Evolutionary conservation across 2,329 filamentous ascomycete genomes (phyloP).

Genomic region (Fusarium sororula): DNA sequence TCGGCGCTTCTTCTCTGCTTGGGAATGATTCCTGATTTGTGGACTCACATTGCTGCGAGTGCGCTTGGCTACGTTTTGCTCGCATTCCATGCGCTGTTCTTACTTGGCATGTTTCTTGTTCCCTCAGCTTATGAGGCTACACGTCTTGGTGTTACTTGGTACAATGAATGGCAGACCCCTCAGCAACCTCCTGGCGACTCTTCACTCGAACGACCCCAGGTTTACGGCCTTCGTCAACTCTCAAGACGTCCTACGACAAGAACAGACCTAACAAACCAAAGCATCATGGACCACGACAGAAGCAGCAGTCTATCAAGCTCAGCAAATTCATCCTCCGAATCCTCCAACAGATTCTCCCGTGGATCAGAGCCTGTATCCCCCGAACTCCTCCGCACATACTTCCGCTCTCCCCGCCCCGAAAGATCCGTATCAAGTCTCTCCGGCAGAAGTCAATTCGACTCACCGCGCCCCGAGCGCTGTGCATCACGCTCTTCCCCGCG

Average conservation of each 20-base stretch:
- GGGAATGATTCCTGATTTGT: constrained; percentile 67
- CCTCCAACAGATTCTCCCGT: constrained; percentile 2
- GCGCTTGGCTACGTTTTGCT: constrained; percentile 77
- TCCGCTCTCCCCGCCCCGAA: constrained; percentile 30
- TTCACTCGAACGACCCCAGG: constrained; percentile 22
- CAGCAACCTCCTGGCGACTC: neutral
- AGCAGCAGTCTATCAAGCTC: constrained; percentile 1
- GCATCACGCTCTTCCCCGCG: neutral
- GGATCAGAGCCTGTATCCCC: constrained; percentile 9
- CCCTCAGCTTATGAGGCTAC: constrained; percentile 21
- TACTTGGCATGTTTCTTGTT: constrained; percentile 30
- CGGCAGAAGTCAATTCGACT: constrained; percentile 6
- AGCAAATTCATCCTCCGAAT: neutral
- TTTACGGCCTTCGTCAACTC: constrained; percentile 43
- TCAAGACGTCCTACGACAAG: constrained; percentile 35
- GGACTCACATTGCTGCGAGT: constrained; percentile 67
- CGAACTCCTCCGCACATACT: constrained; percentile 29
- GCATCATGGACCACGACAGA: neutral
- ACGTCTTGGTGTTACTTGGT: neutral
- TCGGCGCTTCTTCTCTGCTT: constrained; percentile 44
- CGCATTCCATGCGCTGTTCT: constrained; percentile 69
- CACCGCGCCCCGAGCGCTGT: neutral
- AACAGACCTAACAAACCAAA: constrained; percentile 24
- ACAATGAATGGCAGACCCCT: neutral
- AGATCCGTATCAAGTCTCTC: constrained; percentile 2